Evolutionary conservation across 495 filamentous ascomycete species (phyloP), one percentile per base, ranked within the genome.

Genomic region (Lasiosphaeria miniovina): DNA sequence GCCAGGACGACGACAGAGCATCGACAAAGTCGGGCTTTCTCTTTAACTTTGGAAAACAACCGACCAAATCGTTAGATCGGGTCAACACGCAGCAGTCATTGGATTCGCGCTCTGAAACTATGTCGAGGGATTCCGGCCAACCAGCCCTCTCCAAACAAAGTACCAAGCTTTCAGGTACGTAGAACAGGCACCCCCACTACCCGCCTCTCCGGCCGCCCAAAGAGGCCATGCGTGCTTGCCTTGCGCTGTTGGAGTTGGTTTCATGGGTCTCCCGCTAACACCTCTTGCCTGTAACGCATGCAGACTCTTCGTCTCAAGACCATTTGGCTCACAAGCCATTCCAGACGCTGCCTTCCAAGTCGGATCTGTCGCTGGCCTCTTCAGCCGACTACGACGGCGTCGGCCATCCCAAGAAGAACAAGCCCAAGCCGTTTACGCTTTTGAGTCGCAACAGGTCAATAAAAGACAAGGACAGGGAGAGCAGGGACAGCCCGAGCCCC

Each of bases 371-470:
- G 59, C 69, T 77, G 52, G 66, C 69, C 41, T 74, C 74, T 7
- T 67, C 75, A 9, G 49, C 55, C 38, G 76, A 80, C 36, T 63
- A 77, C 62, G 76, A 81, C 32, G 62, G 52, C 61, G 54, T 61
- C 0, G 57, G 49, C 36, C 62, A 71, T 15, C 61, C 64, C 8
- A 80, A 74, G 67, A 80, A 74, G 65, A 68, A 65, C 59, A 84
- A 83, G 54, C 80, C 82, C 2, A 84, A 83, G 45, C 75, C 80
- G 14, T 84, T 84, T 60, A 73, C 81, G 33, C 76, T 91, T 31
- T 72, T 92, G 15, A 80, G 80, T 36, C 85, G 89, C 43, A 86
- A 86, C 34, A 86, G 83, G 54, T 91, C 89, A 9, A 83, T 88
- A 57, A 85, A 87, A 49, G 79, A 83, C 59, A 77, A 77, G 54